phyloP scores from a whole-genome alignment of 106 monocot genomes.

The Dactylorhiza incarnata region DNA sequence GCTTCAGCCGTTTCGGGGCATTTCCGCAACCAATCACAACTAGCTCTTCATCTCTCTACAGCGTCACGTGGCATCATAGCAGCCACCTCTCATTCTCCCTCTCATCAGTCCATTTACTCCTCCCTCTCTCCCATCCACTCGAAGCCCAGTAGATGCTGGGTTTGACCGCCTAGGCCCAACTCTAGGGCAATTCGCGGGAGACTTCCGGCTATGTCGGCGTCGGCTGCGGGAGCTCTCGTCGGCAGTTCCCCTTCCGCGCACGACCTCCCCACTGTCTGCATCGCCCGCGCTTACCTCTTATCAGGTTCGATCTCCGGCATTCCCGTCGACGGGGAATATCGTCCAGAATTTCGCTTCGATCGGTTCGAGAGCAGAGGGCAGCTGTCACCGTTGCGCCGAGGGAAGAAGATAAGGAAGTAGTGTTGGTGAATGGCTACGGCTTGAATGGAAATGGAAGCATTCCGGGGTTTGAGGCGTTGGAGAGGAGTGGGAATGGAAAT shows the following conservation, averaged over 20 bases:
- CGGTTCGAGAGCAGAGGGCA: conserved; percentile 13
- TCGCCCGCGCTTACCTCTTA: not conserved
- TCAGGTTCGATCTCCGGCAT: not conserved
- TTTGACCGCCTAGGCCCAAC: not conserved
- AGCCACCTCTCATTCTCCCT: not conserved
- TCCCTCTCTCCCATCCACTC: not conserved
- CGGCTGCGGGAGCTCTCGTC: conserved; percentile 1
- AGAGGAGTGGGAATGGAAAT: conserved; percentile 16
- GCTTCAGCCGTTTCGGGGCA: no score
- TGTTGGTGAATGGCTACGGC: conserved; percentile 15
- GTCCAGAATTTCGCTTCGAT: conserved; percentile 6
- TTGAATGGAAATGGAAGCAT: conserved; percentile 39
- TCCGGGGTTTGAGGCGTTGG: conserved; percentile 3
- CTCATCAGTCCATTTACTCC: not conserved
- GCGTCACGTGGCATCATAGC: no score
- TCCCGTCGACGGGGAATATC: not conserved
- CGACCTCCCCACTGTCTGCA: not conserved
- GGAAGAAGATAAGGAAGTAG: conserved; percentile 19
- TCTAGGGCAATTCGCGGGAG: not conserved
- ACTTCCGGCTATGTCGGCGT: not conserved
- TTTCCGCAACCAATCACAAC: no score
- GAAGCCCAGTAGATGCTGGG: not conserved
- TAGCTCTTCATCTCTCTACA: no score
- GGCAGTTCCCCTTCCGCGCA: not conserved
- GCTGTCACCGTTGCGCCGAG: conserved; percentile 2